phyloP scores from a whole-genome alignment of 176 grass and related monocot species.

The Guadua angustifolia region DNA sequence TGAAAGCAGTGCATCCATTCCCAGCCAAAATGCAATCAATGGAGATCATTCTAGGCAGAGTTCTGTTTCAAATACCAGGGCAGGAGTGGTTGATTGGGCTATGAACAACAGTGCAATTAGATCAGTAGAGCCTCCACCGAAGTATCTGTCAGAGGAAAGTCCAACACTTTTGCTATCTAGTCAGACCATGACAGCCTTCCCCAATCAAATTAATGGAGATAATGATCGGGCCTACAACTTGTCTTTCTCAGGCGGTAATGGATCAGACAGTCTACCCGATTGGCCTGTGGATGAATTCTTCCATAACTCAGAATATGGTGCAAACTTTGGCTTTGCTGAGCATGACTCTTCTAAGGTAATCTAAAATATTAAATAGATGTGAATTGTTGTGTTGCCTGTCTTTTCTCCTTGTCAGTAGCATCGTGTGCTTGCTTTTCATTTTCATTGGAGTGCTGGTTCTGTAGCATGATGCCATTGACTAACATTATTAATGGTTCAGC shows the following conservation, averaged over 20 bases:
- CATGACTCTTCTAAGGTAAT: slow-evolving; percentile 70
- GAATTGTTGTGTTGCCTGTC: background rate
- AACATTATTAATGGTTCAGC: slow-evolving; percentile 13
- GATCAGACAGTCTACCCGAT: slow-evolving; percentile 46
- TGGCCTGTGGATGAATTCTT: slow-evolving; percentile 75
- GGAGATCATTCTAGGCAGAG: slow-evolving; percentile 40
- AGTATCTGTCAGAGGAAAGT: slow-evolving; percentile 35
- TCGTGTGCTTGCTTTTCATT: slow-evolving; percentile 1
- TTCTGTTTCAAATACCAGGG: slow-evolving; percentile 40
- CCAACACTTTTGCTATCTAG: slow-evolving; percentile 39
- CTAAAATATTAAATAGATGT: slow-evolving; percentile 11
- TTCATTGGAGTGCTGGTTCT: background rate
- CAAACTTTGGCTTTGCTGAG: slow-evolving; percentile 59
- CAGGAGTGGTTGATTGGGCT: slow-evolving; percentile 35
- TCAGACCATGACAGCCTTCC: slow-evolving; percentile 39
- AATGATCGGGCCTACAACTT: slow-evolving; percentile 41
- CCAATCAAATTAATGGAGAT: slow-evolving; percentile 52
- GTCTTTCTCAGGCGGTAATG: slow-evolving; percentile 49
- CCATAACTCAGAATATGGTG: slow-evolving; percentile 54
- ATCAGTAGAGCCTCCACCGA: slow-evolving; percentile 30
- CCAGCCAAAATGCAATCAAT: slow-evolving; percentile 39
- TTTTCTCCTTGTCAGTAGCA: background rate
- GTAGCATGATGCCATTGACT: background rate
- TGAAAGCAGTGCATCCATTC: slow-evolving; percentile 41
- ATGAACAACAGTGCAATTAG: slow-evolving; percentile 21